Conservation (phyloP, 2,329 filamentous ascomycete species). For the Achaetomium macrosporum region DNA sequence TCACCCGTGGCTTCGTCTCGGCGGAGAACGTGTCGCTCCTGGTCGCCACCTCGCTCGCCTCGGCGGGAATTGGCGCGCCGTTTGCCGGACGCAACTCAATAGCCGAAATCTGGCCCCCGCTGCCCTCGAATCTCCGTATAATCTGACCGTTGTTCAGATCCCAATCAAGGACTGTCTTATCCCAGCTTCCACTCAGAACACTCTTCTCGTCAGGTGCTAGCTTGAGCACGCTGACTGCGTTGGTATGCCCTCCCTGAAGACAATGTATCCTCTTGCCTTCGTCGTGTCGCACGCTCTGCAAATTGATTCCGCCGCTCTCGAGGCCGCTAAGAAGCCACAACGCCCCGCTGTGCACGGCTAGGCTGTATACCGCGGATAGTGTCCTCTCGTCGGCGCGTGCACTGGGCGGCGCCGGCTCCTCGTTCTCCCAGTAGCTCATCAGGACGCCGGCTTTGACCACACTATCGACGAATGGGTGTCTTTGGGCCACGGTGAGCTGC, state of each 20-base stretch:
- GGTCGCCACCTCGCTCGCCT: slow-evolving; percentile 53
- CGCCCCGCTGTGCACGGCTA: slow-evolving; percentile 84
- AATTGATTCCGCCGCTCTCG: slow-evolving; percentile 85
- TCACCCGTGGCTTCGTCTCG: slow-evolving; percentile 55
- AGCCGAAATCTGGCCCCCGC: slow-evolving; percentile 76
- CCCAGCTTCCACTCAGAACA: slow-evolving; percentile 90
- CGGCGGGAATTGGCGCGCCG: slow-evolving; percentile 67
- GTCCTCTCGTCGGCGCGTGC: slow-evolving; percentile 51
- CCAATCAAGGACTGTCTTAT: slow-evolving; percentile 92
- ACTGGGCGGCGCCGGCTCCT: slow-evolving; percentile 55
- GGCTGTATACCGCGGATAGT: slow-evolving; percentile 87
- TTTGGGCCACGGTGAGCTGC: slow-evolving; percentile 87
- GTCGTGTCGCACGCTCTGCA: slow-evolving; percentile 89
- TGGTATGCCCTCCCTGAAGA: slow-evolving; percentile 66
- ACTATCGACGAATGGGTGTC: slow-evolving; percentile 94
- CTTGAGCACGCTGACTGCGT: slow-evolving; percentile 82
- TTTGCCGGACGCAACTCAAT: slow-evolving; percentile 79
- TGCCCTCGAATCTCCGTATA: slow-evolving; percentile 69
- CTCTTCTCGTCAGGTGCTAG: slow-evolving; percentile 80
- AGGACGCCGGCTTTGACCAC: slow-evolving; percentile 92
- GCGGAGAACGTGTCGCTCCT: slow-evolving; percentile 66
- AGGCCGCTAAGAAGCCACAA: slow-evolving; percentile 88
- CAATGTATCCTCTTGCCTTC: slow-evolving; percentile 85
- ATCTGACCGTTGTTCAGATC: slow-evolving; percentile 81
- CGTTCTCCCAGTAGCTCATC: slow-evolving; percentile 98